phyloP scores from a whole-genome alignment of 2,329 filamentous ascomycete genomes.

The Pseudogymnoascus sp. region DNA sequence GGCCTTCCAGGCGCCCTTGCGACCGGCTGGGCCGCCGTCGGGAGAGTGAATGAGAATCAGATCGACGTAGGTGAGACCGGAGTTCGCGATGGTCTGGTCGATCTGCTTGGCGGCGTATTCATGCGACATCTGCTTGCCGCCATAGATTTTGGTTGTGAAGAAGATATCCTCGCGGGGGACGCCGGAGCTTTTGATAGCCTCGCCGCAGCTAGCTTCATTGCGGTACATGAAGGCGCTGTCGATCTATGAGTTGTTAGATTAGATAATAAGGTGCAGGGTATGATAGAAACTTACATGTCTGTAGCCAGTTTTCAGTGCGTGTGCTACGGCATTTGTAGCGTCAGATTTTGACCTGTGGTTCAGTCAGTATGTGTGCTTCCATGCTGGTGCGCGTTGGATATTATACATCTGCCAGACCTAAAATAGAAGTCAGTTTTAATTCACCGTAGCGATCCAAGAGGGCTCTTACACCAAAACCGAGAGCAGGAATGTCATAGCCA shows the following conservation, averaged over 20 bases:
- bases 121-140: conserved; percentile 49
- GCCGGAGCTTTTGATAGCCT: conserved; percentile 44
- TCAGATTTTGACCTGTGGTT: neutral
- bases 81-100: conserved; percentile 49
- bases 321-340: conserved; percentile 32
- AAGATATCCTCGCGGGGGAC: conserved; percentile 50
- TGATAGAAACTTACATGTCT: conserved; percentile 39
- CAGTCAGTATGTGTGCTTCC: neutral
- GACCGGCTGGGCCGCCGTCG: conserved; percentile 47
- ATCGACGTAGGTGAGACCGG: conserved; percentile 60
- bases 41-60: conserved; percentile 57
- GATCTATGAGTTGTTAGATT: conserved; percentile 32
- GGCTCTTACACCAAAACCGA: conserved; percentile 49
- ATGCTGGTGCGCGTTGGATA: neutral
- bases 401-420: conserved; percentile 6
- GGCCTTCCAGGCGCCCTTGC: conserved; percentile 55
- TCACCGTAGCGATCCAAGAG: too few relatives aligned
- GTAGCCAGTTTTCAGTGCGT: conserved; percentile 47
- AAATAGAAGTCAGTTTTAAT: neutral
- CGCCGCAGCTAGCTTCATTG: conserved; percentile 49
- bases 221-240: conserved; percentile 51
- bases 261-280: neutral
- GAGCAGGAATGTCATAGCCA: conserved; percentile 52
- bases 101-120: conserved; percentile 57
- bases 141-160: conserved; percentile 56